These are phyloP conservation scores for Neoboletus magnificus DNA, from an alignment of 768 basidiomycete genomes.

Conservation along the genomic window DNA sequence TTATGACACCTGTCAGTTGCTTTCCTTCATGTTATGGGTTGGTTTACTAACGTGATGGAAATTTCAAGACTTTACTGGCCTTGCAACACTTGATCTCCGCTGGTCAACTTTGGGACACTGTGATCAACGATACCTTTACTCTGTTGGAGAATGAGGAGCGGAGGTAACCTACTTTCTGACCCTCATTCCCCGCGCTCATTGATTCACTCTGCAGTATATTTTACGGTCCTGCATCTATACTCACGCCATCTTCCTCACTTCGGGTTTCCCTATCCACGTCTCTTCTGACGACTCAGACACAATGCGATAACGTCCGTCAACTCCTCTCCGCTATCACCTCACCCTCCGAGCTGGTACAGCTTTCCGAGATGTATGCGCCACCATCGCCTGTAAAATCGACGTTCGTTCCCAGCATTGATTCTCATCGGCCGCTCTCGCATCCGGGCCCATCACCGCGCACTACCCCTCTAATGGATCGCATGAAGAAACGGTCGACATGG, in stretches of 20 bases:
- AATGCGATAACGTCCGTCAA: slow-evolving; percentile 79
- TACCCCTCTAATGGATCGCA: slow-evolving; percentile 21
- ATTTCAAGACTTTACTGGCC: slow-evolving; percentile 55
- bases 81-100: slow-evolving; percentile 66
- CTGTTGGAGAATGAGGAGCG: slow-evolving; percentile 68
- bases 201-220: slow-evolving; percentile 28
- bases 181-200: not conserved
- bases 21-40: not conserved
- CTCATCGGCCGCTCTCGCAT: slow-evolving; percentile 47
- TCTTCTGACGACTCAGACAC: slow-evolving; percentile 70
- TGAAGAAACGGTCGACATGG: slow-evolving; percentile 69
- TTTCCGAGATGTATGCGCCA: slow-evolving; percentile 88
- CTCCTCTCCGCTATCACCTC: slow-evolving; percentile 74
- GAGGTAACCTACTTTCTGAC: slow-evolving; percentile 42
- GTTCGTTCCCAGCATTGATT: slow-evolving; percentile 22
- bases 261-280: slow-evolving; percentile 72
- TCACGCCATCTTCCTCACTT: slow-evolving; percentile 35
- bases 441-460: slow-evolving; percentile 27
- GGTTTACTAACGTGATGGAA: slow-evolving; percentile 4
- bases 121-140: slow-evolving; percentile 64
- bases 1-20: slow-evolving; percentile 51
- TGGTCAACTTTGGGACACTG: slow-evolving; percentile 70
- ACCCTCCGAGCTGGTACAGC: slow-evolving; percentile 67
- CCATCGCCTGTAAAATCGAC: slow-evolving; percentile 49
- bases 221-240: slow-evolving; percentile 42